Conservation (phyloP, 441 rosid genomes). For the Pelargonium australe region DNA sequence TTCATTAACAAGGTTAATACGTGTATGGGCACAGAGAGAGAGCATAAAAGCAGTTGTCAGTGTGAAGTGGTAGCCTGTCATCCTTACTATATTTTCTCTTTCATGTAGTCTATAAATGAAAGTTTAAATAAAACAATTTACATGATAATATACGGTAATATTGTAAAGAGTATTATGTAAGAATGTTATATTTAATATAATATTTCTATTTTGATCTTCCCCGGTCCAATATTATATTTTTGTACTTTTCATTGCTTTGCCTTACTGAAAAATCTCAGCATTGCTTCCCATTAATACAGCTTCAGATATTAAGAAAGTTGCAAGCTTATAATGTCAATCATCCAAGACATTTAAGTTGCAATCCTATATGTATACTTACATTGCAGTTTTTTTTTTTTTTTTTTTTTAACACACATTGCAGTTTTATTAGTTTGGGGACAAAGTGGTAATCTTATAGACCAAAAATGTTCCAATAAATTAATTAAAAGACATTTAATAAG, state of each 20-base stretch:
- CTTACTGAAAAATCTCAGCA: too few relatives aligned
- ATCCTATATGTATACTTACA: too few relatives aligned
- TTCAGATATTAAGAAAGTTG: too few relatives aligned
- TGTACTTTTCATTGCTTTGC: too few relatives aligned
- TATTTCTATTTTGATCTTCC: not conserved
- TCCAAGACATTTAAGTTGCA: too few relatives aligned
- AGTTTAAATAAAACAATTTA: constrained; percentile 1
- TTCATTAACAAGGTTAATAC: not conserved
- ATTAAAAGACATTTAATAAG: not conserved
- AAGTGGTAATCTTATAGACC: too few relatives aligned
- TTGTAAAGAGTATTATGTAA: not conserved
- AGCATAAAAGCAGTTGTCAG: not conserved
- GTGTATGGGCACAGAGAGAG: too few relatives aligned
- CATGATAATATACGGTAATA: not conserved
- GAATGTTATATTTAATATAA: not conserved
- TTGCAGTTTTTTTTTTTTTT: too few relatives aligned
- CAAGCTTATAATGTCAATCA: too few relatives aligned
- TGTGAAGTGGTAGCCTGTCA: not conserved
- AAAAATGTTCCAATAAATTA: not conserved
- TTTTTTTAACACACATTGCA: too few relatives aligned
- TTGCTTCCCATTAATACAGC: too few relatives aligned
- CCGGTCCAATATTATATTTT: not conserved
- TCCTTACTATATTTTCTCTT: not conserved
- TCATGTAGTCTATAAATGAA: not conserved
- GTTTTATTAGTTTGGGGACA: too few relatives aligned